Evolutionary conservation across 441 rosid species (phyloP).

Genomic region (Euphorbia schlechtendalii): DNA sequence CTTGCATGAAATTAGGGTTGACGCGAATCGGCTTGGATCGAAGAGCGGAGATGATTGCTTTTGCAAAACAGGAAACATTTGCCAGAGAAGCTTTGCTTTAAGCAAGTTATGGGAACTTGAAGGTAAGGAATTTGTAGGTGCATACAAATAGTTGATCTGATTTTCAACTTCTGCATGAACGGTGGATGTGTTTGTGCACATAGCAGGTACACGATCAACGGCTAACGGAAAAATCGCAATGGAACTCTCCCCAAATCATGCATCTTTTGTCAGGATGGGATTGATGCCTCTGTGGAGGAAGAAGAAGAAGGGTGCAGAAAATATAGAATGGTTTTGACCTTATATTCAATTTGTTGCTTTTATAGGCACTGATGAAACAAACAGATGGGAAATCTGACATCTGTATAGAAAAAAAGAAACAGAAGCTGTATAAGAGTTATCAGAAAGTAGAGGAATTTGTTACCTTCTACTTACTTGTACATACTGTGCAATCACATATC

Average conservation of each 20-base stretch:
- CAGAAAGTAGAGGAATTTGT: constrained; percentile 14
- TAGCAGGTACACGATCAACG: constrained; percentile 21
- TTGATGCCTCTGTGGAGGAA: too few species aligned
- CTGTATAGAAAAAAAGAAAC: constrained; percentile 20
- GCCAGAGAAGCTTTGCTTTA: constrained; percentile 12
- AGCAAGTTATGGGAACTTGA: constrained; percentile 18
- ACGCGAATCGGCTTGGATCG: constrained; percentile 15
- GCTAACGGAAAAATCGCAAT: too few species aligned
- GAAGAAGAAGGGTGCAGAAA: too few species aligned
- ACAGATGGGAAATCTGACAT: constrained; percentile 12
- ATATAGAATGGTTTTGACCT: too few species aligned
- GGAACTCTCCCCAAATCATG: too few species aligned
- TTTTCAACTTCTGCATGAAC: constrained; percentile 3
- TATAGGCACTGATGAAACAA: too few species aligned
- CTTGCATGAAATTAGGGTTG: not conserved
- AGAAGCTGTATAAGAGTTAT: not conserved
- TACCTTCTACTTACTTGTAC: constrained; percentile 19
- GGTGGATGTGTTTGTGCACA: constrained; percentile 1
- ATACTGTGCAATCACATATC: not conserved
- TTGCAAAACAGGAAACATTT: constrained; percentile 12
- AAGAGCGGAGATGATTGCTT: constrained; percentile 9
- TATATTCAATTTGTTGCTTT: too few species aligned
- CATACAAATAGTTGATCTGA: not conserved
- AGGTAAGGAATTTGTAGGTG: constrained; percentile 19
- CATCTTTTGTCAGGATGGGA: not conserved